Percentiles rank a stretch among this genome's conserved stretches.
Evolutionary conservation across 2,329 filamentous ascomycete species (phyloP).

Genomic region (Epichloe aotearoae): DNA sequence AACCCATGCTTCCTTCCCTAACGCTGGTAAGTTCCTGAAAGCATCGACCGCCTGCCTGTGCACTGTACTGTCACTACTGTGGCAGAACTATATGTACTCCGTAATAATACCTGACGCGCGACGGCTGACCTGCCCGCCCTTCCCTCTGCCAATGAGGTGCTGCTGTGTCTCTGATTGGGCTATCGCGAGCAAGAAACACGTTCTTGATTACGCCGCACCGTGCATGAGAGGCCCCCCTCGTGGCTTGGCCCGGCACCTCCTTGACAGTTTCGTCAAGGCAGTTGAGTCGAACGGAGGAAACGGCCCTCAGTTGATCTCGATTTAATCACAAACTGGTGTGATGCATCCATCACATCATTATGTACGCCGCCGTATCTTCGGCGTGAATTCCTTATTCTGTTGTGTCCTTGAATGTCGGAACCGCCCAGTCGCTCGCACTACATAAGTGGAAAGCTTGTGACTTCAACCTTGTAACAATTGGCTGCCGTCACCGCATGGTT

Average conservation of each 20-base stretch:
- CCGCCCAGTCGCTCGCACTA: no score
- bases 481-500: no score
- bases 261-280: conserved; percentile 2
- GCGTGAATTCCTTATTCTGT: no score
- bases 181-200: background rate
- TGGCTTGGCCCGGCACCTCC: background rate
- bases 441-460: no score
- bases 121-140: background rate
- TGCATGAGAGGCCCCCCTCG: background rate
- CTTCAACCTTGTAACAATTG: no score
- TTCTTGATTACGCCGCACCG: conserved; percentile 7
- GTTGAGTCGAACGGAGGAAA: background rate
- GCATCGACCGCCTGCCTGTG: no score
- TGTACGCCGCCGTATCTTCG: background rate
- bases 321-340: background rate
- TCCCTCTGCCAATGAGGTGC: conserved; percentile 1
- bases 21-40: no score
- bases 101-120: conserved; percentile 1
- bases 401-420: no score
- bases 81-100: background rate
- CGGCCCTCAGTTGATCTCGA: background rate
- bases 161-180: background rate
- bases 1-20: no score
- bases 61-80: no score
- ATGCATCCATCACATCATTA: conserved; percentile 1